Conservation (phyloP, 495 filamentous ascomycete species). For the Paragyromitra xinjiangensis region DNA sequence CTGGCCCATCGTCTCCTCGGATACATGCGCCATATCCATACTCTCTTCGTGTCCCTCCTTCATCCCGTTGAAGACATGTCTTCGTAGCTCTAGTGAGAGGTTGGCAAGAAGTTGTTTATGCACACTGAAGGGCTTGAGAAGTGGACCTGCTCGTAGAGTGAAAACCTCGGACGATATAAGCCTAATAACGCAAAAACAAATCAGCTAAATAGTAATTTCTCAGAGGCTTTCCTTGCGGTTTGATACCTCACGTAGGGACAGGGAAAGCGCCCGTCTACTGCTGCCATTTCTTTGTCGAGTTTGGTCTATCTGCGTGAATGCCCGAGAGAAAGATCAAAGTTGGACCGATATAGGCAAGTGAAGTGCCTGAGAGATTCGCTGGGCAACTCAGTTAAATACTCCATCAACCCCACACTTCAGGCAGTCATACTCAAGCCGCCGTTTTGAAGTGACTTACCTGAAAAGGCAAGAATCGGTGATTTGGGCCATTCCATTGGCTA, state of each 20-base stretch:
- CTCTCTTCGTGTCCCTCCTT: conserved; percentile 21
- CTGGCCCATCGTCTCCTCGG: conserved; percentile 31
- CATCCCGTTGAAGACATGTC: conserved; percentile 39
- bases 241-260: background rate
- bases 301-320: too few relatives aligned
- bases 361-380: too few relatives aligned
- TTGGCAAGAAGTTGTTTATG: conserved; percentile 38
- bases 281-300: background rate
- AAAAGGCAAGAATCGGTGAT: too few relatives aligned
- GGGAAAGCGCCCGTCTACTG: background rate
- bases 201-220: background rate
- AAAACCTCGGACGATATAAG: conserved; percentile 40
- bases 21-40: conserved; percentile 33
- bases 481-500: too few relatives aligned
- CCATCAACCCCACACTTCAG: background rate
- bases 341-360: too few relatives aligned
- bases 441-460: too few relatives aligned
- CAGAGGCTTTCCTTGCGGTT: background rate
- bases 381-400: too few relatives aligned
- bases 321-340: too few relatives aligned
- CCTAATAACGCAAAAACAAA: background rate
- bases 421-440: background rate
- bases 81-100: conserved; percentile 32
- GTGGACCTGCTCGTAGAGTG: conserved; percentile 16
- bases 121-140: conserved; percentile 21